These are phyloP conservation scores for Auriscalpium vulgare DNA, from an alignment of 768 basidiomycete species.

Conservation along the genomic window DNA sequence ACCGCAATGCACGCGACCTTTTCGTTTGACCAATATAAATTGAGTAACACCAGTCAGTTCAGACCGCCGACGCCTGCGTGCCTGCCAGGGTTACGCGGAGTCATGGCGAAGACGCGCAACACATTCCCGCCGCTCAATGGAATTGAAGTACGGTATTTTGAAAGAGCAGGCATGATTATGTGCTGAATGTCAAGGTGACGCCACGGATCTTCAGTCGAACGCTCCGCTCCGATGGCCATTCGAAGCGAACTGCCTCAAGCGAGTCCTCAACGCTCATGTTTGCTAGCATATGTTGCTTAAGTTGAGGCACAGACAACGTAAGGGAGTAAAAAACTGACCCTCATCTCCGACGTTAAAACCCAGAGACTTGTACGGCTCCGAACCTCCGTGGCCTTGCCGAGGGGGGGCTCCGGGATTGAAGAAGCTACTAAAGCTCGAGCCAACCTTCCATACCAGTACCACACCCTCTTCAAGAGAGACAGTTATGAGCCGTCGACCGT, in stretches of 20 bases:
- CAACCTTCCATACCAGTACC: constrained; percentile 94
- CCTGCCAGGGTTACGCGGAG: too few species aligned
- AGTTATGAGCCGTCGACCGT: constrained; percentile 84
- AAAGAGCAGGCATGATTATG: constrained; percentile 27
- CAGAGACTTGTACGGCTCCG: constrained; percentile 82
- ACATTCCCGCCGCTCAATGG: too few species aligned
- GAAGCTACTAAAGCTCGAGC: constrained; percentile 80
- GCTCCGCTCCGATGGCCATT: constrained; percentile 79
- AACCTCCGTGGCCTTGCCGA: constrained; percentile 75
- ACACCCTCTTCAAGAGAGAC: constrained; percentile 78
- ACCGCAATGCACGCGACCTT: too few species aligned
- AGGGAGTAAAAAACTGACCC: constrained; percentile 38
- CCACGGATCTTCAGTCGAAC: constrained; percentile 80
- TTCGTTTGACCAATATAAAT: too few species aligned
- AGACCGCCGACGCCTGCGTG: too few species aligned
- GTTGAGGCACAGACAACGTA: background rate
- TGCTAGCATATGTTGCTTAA: constrained; percentile 24
- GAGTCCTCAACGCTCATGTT: constrained; percentile 55
- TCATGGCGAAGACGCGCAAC: too few species aligned
- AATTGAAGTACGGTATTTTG: too few species aligned
- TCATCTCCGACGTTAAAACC: constrained; percentile 80
- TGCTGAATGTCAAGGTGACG: constrained; percentile 80
- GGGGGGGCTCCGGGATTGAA: constrained; percentile 90
- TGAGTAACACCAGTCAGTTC: too few species aligned
- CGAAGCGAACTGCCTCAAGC: constrained; percentile 67